Conservation (phyloP, 495 filamentous ascomycete species). For the Talaromyces proteolyticus region DNA sequence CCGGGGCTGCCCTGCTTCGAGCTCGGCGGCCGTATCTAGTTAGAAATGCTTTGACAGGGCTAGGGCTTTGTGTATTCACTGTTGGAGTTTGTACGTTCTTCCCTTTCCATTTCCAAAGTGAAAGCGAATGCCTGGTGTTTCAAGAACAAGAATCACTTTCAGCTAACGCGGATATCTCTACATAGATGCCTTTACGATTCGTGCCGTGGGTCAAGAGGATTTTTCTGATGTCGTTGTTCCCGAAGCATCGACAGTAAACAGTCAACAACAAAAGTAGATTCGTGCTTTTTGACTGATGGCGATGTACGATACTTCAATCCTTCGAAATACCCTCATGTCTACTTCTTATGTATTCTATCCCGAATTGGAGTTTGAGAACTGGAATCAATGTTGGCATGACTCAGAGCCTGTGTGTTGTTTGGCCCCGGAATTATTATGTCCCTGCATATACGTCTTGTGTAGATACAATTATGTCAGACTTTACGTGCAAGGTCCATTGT, state of each 20-base stretch:
- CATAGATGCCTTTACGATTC: constrained; percentile 82
- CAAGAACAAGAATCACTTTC: not conserved
- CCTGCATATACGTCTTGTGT: no score
- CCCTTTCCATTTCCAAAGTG: no score
- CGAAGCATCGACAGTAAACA: constrained; percentile 45
- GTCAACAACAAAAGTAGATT: constrained; percentile 16
- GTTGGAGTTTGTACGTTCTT: constrained; percentile 71
- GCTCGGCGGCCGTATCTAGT: constrained; percentile 87
- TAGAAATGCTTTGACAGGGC: constrained; percentile 76
- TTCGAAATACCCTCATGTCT: no score
- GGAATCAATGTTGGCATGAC: no score
- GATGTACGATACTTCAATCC: no score
- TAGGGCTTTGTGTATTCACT: constrained; percentile 61
- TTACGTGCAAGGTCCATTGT: no score
- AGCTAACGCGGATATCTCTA: not conserved
- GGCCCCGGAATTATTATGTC: no score
- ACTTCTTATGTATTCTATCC: no score
- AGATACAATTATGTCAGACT: no score
- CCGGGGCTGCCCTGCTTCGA: constrained; percentile 77
- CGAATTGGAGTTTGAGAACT: no score
- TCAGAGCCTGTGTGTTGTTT: no score
- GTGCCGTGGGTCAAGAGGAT: constrained; percentile 88
- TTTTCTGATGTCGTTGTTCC: constrained; percentile 91
- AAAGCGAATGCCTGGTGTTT: no score
- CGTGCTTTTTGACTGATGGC: not conserved